A percentile compares a stretch with the other conserved stretches of the same genome.
phyloP scores from a whole-genome alignment of 768 basidiomycete genomes.

The Lactifluus hygrophoroides region DNA sequence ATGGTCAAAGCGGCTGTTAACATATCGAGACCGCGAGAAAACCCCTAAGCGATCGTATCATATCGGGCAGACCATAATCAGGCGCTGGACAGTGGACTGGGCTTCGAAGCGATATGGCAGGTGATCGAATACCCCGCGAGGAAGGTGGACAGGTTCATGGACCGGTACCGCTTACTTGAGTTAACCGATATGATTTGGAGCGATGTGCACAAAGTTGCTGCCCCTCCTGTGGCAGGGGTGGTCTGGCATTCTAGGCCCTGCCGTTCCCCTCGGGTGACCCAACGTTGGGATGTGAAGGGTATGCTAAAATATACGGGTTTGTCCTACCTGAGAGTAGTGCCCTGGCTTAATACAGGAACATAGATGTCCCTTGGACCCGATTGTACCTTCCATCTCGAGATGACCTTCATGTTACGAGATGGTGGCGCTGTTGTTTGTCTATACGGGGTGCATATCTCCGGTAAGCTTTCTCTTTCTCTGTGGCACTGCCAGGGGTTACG shows the following conservation, averaged over 20 bases:
- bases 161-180: constrained; percentile 1
- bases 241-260: not conserved
- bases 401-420: constrained; percentile 3
- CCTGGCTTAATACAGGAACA: not conserved
- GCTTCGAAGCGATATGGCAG: not conserved
- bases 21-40: too few relatives aligned
- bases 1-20: too few relatives aligned
- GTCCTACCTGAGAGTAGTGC: not conserved
- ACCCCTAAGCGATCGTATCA: too few relatives aligned
- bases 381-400: not conserved
- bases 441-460: not conserved
- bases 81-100: not conserved
- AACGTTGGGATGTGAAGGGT: too few relatives aligned
- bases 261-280: too few relatives aligned
- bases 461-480: too few relatives aligned
- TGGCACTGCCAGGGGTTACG: not conserved
- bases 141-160: not conserved
- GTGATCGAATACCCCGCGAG: constrained; percentile 14
- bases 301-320: not conserved
- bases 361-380: not conserved
- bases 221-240: not conserved
- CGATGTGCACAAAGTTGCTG: too few relatives aligned
- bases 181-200: not conserved
- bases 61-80: too few relatives aligned
- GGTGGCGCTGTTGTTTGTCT: not conserved